Base-by-base conservation (phyloP, 1,139 yeast genomes). In the Candida sp. region DNA sequence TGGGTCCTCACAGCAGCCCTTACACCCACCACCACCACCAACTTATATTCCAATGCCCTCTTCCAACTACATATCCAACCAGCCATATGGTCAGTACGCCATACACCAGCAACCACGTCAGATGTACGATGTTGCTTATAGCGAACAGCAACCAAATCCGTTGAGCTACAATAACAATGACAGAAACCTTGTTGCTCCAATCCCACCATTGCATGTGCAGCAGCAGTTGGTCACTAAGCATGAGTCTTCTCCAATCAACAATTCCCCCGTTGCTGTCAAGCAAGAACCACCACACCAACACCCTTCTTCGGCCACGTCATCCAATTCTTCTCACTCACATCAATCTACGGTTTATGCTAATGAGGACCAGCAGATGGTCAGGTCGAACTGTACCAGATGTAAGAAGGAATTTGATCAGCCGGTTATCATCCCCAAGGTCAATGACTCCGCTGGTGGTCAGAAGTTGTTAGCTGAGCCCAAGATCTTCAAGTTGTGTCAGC, bases 401-500 rank as follows among this genome's bases (percentile, higher is more conserved):
- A 84, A 84, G 60, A 85, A 84, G 58, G 78, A 72, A 12, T 85
- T 85, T 63, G 74, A 75, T 26, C 83, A 80, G 55, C 75, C 77
- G 2, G 65, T 75, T 32, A 67, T 72, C 40, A 67, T 74, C 44
- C 78, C 80, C 8, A 74, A 73, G 48, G 62, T 66, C 34, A 56
- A 52, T 35, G 58, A 48, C 22, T 34, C 48, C 3, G 45, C 44
- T 45, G 54, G 55, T 33, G 55, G 55, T 28, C 63, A 60, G 26
- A 72, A 71, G 54, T 68, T 69, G 17, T 59, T 72, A 32, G 69
- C 70, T 6, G 78, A 75, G 50, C 82, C 83, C 5, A 83, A 81
- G 59, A 67, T 72, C 7, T 85, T 68, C 68, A 83, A 83, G 63
- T 68, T 84, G 50, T 85, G 90, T 61, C 80, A 78, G 42, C 89